Evolutionary conservation across 345 rosid genomes (phyloP), one percentile per base, ranked within the genome.

Genomic region (Arabis alpina): DNA sequence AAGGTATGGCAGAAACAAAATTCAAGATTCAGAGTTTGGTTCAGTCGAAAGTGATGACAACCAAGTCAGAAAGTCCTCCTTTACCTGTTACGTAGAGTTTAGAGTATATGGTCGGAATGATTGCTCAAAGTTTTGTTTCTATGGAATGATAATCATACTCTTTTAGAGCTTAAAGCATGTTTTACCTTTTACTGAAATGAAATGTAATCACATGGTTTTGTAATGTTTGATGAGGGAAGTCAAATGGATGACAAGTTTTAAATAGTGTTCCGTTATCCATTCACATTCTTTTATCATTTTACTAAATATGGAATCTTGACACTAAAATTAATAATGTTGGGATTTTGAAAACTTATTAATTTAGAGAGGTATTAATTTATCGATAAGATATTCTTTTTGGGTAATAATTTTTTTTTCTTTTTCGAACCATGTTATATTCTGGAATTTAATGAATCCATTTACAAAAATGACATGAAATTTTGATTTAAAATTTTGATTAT

Each of bases 11-110:
- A 25, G 83, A 84, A 37, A 79, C 79, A 19, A 84, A 81, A 79
- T 77, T 80, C 66, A 76, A 67, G 54, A 68, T 84, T 64, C 85
- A 87, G 73, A 73, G 61, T 60, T 74, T 85, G 79, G 80, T 90
- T 60, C 68, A 60, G 2, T 44, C 61, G 4, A 64, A 54, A 54
- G 57, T 0, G 14, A 49, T 57, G 42, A n/a, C 42, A 4, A n/a
- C 42, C 7, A 30, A 58, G 34, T 19, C 60, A 2, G 42, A 6
- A 8, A 49, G 57, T 55, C 54, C 52, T 25, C 12, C 23, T 19
- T 19, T 32, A 32, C 50, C 54, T 61, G 44, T 53, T 70, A 4
- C 40, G 2, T 70, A 28, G 51, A 5, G 1, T 8, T 5, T 62
- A 39, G 53, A 27, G 53, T 27, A 19, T 27, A 37, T 44, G 50